phyloP scores from a whole-genome alignment of 1,139 yeast species.

The Kurtzmaniella quercitrusa region DNA sequence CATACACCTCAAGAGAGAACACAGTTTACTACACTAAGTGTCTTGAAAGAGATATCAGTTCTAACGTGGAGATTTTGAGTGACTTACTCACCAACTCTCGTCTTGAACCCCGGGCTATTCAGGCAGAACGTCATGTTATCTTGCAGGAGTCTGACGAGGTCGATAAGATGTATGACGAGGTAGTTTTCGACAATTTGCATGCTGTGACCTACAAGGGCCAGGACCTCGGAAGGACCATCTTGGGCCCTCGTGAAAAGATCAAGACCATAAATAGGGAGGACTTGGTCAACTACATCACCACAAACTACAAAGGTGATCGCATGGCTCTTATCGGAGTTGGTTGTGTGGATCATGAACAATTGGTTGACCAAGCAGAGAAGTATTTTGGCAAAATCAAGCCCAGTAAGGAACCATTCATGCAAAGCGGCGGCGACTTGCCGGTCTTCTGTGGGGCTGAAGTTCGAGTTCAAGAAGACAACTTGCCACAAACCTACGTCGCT shows the following conservation, averaged over 20 bases:
- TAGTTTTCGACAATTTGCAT: conserved; percentile 94
- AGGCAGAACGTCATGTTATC: conserved; percentile 93
- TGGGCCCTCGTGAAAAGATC: conserved; percentile 91
- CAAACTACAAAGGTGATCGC: conserved; percentile 92
- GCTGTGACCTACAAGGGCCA: conserved; percentile 87
- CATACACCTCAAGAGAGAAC: conserved; percentile 94
- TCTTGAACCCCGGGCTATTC: conserved; percentile 79
- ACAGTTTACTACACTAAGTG: conserved; percentile 96
- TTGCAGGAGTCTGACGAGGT: conserved; percentile 97
- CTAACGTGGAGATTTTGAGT: conserved; percentile 80
- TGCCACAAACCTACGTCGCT: conserved; percentile 90
- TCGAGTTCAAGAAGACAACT: conserved; percentile 72
- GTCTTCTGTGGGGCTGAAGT: conserved; percentile 83
- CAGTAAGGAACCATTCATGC: conserved; percentile 58
- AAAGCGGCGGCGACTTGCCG: conserved; percentile 80
- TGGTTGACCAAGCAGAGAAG: conserved; percentile 71
- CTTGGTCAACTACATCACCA: conserved; percentile 70
- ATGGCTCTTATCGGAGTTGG: conserved; percentile 98
- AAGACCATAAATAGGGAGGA: conserved; percentile 73
- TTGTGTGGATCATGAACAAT: conserved; percentile 79
- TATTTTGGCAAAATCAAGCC: conserved; percentile 73
- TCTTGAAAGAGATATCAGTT: conserved; percentile 72
- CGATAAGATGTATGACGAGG: conserved; percentile 97
- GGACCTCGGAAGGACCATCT: conserved; percentile 93
- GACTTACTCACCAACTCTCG: conserved; percentile 87